Evolutionary conservation across 169 alveolate species (phyloP).

Genomic region (Cryptosporidium viatorum): DNA sequence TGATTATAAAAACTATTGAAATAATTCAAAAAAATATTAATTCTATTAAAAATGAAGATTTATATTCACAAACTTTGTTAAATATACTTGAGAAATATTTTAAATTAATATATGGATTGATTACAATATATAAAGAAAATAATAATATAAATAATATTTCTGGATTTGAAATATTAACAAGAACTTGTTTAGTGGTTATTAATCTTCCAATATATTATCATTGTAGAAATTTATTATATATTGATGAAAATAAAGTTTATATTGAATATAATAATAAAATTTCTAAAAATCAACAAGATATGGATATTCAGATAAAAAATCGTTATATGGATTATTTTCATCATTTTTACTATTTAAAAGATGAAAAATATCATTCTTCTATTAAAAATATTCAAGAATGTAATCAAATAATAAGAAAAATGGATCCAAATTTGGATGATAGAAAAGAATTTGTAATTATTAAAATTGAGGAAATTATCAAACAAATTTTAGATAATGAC

Average conservation of each 20-base stretch:
- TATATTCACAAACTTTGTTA: background rate
- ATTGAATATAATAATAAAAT: background rate
- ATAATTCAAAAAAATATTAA: too few species aligned
- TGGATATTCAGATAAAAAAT: background rate
- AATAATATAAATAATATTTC: background rate
- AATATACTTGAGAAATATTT: background rate
- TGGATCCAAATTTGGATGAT: background rate
- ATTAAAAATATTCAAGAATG: background rate
- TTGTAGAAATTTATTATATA: constrained; percentile 39
- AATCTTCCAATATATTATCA: constrained; percentile 33
- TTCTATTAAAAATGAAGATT: too few species aligned
- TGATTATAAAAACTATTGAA: too few species aligned
- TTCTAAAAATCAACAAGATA: background rate
- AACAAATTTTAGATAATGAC: constrained; percentile 14
- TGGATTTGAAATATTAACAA: background rate
- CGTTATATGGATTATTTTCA: constrained; percentile 15
- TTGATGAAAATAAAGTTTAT: constrained; percentile 17
- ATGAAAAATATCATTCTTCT: background rate
- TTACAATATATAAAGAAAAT: background rate
- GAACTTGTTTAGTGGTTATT: constrained; percentile 12
- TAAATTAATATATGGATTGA: too few species aligned
- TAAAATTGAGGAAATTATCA: background rate
- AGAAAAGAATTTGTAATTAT: background rate
- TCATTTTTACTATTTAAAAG: background rate
- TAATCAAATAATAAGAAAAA: background rate